phyloP scores from a whole-genome alignment of 1,139 yeast genomes.

The Saccharomyces hybrid region DNA sequence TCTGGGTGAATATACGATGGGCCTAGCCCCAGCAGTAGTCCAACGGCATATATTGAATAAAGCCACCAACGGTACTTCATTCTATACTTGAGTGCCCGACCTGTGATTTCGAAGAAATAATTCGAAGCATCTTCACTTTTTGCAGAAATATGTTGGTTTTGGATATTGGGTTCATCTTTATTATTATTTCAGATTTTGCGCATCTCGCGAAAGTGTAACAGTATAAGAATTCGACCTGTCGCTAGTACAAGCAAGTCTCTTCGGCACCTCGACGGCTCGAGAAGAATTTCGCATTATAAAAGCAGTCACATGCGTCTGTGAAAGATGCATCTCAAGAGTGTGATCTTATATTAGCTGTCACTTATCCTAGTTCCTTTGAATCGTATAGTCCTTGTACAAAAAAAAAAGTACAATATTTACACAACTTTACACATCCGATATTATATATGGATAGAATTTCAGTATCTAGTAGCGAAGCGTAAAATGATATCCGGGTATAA shows the following conservation, averaged over 20 bases:
- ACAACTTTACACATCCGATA: too few species aligned
- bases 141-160: neutral
- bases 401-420: too few species aligned
- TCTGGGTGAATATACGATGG: slow-evolving; percentile 94
- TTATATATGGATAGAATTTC: too few species aligned
- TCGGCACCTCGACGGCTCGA: neutral
- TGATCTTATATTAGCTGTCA: neutral
- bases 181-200: neutral
- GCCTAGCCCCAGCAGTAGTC: slow-evolving; percentile 56
- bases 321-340: neutral
- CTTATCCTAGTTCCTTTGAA: neutral
- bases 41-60: slow-evolving; percentile 29
- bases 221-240: neutral
- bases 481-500: too few species aligned
- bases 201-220: neutral
- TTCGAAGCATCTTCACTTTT: neutral
- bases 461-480: neutral
- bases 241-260: neutral
- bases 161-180: neutral
- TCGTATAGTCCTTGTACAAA: neutral
- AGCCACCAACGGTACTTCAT: neutral
- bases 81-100: neutral
- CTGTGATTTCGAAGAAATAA: neutral
- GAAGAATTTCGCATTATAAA: neutral
- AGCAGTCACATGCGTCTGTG: neutral